Conservation (phyloP, 2,329 filamentous ascomycete species). For the Pezizomycotina sp. region DNA sequence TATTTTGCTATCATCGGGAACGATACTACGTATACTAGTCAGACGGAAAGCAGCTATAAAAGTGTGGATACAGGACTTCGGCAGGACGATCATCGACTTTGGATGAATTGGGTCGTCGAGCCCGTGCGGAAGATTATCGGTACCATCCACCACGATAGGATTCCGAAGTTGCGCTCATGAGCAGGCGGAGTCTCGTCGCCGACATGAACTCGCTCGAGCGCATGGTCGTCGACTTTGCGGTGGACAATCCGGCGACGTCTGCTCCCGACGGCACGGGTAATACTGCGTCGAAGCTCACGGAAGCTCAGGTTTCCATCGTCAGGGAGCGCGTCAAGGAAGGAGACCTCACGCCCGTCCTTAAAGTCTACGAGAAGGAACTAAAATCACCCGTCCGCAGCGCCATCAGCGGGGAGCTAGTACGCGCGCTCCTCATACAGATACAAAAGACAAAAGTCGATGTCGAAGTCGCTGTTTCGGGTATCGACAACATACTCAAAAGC, state of each 20-base stretch:
- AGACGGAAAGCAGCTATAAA: constrained; percentile 61
- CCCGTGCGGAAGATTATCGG: constrained; percentile 67
- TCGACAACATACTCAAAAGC: constrained; percentile 84
- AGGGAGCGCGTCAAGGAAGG: constrained; percentile 70
- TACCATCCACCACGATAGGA: constrained; percentile 87
- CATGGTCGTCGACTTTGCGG: constrained; percentile 94
- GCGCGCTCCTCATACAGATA: constrained; percentile 83
- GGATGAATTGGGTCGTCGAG: constrained; percentile 89
- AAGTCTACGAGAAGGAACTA: constrained; percentile 79
- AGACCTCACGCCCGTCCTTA: constrained; percentile 79
- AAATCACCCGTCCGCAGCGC: constrained; percentile 67
- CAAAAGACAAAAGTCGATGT: constrained; percentile 99
- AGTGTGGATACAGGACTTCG: constrained; percentile 64
- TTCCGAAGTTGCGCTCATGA: constrained; percentile 94
- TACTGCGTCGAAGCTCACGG: constrained; percentile 37
- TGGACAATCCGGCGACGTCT: constrained; percentile 55
- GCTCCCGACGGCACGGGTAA: constrained; percentile 29
- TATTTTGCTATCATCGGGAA: constrained; percentile 67
- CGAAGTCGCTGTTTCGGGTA: constrained; percentile 87
- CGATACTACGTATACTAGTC: constrained; percentile 61
- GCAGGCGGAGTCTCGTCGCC: constrained; percentile 72
- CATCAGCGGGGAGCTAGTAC: constrained; percentile 68
- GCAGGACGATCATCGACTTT: constrained; percentile 73
- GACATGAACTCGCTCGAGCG: constrained; percentile 84
- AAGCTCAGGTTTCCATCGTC: constrained; percentile 57